Evolutionary conservation across 257 asterid species (phyloP), one percentile per base, ranked within the genome.

Genomic region (Penstemon barbatus): DNA sequence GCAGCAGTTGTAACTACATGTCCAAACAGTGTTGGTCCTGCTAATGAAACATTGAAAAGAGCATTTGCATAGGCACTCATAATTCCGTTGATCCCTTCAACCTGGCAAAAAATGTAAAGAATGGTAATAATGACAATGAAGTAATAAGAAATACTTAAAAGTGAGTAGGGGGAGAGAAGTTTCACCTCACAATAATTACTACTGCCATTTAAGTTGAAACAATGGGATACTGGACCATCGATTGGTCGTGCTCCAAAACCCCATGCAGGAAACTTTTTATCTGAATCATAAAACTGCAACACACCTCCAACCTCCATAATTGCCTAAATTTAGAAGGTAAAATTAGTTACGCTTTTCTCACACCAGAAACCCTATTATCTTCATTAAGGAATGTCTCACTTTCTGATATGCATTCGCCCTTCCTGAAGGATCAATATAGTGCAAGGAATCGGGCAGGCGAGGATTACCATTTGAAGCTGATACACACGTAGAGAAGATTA

Each of bases 381-480:
- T 49, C 60, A 70, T 41, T 49, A 62, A 64, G 71, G 80, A 76
- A 39, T 61, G 65, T 71, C 96, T 85, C 82, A 94, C 97, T 78
- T 92, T 86, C 78, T 94, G 99, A 73, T 94, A 94, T 25, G 98
- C 90, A 76, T 94, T 89, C 69, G 89, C 92, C 65, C 97, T 77
- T 76, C 97, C 99, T 58, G 98, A 83, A 37, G 89, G 90, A 66
- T 94, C 99, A 71, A 86, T 94, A 72, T 89, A 94, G 80, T 94
- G 99, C 80, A 94, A 80, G 8, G 99, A 94, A 85, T 91, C 98
- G 8, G 95, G 98, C 13, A 89, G 86, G 68, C 98, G 98, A 38
- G 97, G 95, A 84, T 94, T 94, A 62, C 99, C 99, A 76, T 94
- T 94, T 72, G 99, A 94, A 75, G 98, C 98, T 94, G 92, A 75